Conservation (phyloP, 495 filamentous ascomycete genomes). For the Penicillium dipodomyicola region DNA sequence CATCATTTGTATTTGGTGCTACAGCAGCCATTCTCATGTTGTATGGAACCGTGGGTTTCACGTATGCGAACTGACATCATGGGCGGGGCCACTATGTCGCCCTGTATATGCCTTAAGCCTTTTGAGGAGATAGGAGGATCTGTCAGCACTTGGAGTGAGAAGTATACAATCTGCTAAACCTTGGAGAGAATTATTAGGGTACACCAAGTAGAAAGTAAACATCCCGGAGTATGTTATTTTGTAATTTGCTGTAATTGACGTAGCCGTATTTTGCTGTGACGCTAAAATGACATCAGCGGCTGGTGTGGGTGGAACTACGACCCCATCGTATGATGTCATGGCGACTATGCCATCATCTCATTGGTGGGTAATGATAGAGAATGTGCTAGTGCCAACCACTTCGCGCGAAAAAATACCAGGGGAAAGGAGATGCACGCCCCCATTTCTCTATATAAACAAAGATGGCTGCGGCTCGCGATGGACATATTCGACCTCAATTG, state of each 20-base stretch:
- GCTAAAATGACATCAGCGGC: conserved; percentile 31
- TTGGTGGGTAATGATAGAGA: conserved; percentile 19
- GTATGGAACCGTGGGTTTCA: neutral
- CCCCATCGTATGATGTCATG: conserved; percentile 32
- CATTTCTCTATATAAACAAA: conserved; percentile 24
- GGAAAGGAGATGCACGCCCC: conserved; percentile 13
- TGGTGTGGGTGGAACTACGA: neutral
- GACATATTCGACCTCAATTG: neutral
- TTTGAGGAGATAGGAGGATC: too few relatives aligned
- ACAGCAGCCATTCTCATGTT: neutral
- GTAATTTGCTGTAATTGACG: conserved; percentile 4
- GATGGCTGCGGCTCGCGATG: conserved; percentile 6
- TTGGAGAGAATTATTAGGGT: neutral
- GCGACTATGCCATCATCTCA: neutral
- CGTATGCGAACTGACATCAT: conserved; percentile 21
- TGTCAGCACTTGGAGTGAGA: too few relatives aligned
- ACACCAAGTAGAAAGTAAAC: conserved; percentile 1
- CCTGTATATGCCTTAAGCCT: conserved; percentile 3
- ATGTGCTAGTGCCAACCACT: conserved; percentile 10
- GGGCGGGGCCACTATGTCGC: neutral
- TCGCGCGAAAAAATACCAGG: conserved; percentile 15
- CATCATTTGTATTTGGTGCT: neutral
- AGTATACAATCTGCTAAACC: too few relatives aligned
- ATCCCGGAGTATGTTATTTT: neutral
- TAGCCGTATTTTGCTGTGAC: conserved; percentile 1